Evolutionary conservation across 108 stramenopile species (phyloP).

Genomic region (Cyclotella atomus): DNA sequence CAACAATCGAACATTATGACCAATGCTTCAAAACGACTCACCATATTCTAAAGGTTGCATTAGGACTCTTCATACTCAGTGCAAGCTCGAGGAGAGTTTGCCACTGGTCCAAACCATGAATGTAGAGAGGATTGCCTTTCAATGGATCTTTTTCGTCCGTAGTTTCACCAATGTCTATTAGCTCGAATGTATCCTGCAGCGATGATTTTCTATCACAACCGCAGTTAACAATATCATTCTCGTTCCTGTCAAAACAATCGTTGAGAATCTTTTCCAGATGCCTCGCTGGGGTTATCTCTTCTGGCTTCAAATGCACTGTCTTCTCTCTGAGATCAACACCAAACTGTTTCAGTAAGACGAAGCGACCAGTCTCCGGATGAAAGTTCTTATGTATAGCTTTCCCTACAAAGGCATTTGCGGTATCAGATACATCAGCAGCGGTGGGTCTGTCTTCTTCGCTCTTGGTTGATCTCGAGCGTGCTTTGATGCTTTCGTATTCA

Average conservation of each 20-base stretch:
- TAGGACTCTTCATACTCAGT: slow-evolving; percentile 34
- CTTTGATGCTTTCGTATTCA: slow-evolving; percentile 50
- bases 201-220: not conserved
- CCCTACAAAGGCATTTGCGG: slow-evolving; percentile 65
- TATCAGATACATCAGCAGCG: slow-evolving; percentile 50
- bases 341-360: slow-evolving; percentile 52
- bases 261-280: slow-evolving; percentile 32
- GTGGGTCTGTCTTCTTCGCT: slow-evolving; percentile 14
- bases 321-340: slow-evolving; percentile 49
- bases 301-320: slow-evolving; percentile 43
- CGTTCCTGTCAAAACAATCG: slow-evolving; percentile 6
- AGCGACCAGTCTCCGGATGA: slow-evolving; percentile 69
- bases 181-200: slow-evolving; percentile 19
- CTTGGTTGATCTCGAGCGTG: slow-evolving; percentile 7
- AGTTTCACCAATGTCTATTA: not conserved
- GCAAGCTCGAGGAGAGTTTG: slow-evolving; percentile 34
- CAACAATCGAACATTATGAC: not conserved
- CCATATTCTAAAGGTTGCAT: slow-evolving; percentile 68
- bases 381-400: slow-evolving; percentile 76
- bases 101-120: slow-evolving; percentile 33
- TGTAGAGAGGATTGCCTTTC: slow-evolving; percentile 26
- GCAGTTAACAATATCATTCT: not conserved
- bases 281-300: slow-evolving; percentile 59
- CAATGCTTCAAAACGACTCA: not conserved
- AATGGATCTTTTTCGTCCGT: not conserved